A percentile compares a stretch with the other conserved stretches of the same genome.
These are phyloP conservation scores for Rhytidhysteron rufulum DNA, from an alignment of 2,329 filamentous ascomycete species.

Conservation along the genomic window DNA sequence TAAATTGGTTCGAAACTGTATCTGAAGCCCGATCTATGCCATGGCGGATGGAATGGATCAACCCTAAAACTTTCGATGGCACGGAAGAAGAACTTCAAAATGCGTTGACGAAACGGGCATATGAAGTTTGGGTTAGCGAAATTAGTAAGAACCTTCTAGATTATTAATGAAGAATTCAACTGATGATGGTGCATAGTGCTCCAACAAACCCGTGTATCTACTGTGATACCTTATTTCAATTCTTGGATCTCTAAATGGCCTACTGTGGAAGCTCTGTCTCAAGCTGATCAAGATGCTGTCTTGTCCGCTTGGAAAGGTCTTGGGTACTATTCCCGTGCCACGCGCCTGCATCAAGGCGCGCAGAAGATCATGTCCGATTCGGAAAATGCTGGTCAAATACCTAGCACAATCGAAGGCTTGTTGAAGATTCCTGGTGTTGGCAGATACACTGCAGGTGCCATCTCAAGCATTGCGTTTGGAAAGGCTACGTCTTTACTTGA, in stretches of 20 bases:
- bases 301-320: slow-evolving; percentile 58
- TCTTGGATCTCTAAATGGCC: slow-evolving; percentile 61
- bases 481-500: slow-evolving; percentile 59
- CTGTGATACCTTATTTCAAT: slow-evolving; percentile 61
- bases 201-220: slow-evolving; percentile 61
- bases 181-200: no score
- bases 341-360: slow-evolving; percentile 56
- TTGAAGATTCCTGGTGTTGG: slow-evolving; percentile 57
- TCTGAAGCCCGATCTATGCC: slow-evolving; percentile 33
- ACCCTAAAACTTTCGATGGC: slow-evolving; percentile 34
- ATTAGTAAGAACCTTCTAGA: slow-evolving; percentile 41
- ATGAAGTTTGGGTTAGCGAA: slow-evolving; percentile 65
- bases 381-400: slow-evolving; percentile 47
- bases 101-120: slow-evolving; percentile 54
- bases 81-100: slow-evolving; percentile 33
- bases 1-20: slow-evolving; percentile 29
- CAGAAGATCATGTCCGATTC: slow-evolving; percentile 46
- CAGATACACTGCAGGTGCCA: slow-evolving; percentile 60
- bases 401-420: slow-evolving; percentile 43
- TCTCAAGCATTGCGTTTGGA: slow-evolving; percentile 61
- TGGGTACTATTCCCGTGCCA: slow-evolving; percentile 63
- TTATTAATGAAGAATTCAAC: no score
- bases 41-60: slow-evolving; percentile 54
- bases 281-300: slow-evolving; percentile 54
- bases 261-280: slow-evolving; percentile 54